Evolutionary conservation across 2,329 filamentous ascomycete species (phyloP).

Genomic region (Colletotrichum salicis): DNA sequence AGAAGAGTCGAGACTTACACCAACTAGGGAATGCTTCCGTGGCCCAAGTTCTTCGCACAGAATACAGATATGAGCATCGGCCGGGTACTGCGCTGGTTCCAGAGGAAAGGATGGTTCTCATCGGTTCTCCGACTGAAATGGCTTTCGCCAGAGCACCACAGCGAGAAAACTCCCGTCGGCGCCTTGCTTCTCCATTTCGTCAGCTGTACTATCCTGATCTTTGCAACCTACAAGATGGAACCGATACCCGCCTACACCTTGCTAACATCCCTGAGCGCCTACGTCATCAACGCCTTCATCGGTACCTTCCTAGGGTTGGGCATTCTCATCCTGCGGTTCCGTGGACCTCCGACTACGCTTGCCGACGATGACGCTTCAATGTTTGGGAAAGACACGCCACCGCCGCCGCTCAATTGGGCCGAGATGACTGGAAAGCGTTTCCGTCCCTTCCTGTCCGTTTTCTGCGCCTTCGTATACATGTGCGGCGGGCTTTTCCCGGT

Average conservation of each 20-base stretch:
- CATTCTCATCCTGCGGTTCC: constrained; percentile 48
- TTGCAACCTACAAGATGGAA: constrained; percentile 44
- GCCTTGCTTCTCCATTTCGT: constrained; percentile 47
- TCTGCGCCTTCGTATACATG: constrained; percentile 44
- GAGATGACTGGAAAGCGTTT: constrained; percentile 46
- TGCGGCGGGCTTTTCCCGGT: constrained; percentile 47
- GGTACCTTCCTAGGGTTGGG: constrained; percentile 47
- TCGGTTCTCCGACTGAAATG: constrained; percentile 42
- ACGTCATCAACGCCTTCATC: constrained; percentile 49
- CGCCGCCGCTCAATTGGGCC: constrained; percentile 41
- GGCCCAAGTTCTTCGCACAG: constrained; percentile 58
- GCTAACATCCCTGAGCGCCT: constrained; percentile 46
- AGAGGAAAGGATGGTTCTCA: constrained; percentile 43
- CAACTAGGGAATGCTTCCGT: constrained; percentile 58
- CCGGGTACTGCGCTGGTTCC: constrained; percentile 45
- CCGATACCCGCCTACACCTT: constrained; percentile 44
- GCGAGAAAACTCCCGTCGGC: constrained; percentile 49
- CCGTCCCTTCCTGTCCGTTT: constrained; percentile 44
- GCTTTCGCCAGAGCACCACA: constrained; percentile 48
- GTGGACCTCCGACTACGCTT: constrained; percentile 43
- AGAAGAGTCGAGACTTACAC: background rate
- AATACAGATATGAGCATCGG: constrained; percentile 49
- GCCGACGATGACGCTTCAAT: constrained; percentile 18
- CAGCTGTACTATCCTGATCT: constrained; percentile 48
- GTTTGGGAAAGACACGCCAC: constrained; percentile 27